phyloP scores from a whole-genome alignment of 2,329 filamentous ascomycete species.

The Didymella pinodella region DNA sequence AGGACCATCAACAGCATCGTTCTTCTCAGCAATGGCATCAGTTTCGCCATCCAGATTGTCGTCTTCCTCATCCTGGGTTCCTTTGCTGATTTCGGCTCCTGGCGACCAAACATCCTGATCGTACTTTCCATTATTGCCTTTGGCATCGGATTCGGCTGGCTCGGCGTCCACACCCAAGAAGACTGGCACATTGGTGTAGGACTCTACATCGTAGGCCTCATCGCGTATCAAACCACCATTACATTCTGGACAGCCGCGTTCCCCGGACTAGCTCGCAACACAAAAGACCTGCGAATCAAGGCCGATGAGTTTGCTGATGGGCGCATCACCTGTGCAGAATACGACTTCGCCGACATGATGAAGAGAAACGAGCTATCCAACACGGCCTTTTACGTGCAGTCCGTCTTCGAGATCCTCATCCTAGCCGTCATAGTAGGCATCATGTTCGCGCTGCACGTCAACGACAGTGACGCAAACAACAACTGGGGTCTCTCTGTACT shows the following conservation, averaged over 20 bases:
- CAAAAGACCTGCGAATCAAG: conserved; percentile 60
- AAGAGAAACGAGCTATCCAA: conserved; percentile 71
- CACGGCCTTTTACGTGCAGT: conserved; percentile 70
- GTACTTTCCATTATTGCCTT: conserved; percentile 60
- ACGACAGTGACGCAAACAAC: conserved; percentile 66
- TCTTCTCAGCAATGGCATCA: conserved; percentile 70
- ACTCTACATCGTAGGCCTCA: conserved; percentile 71
- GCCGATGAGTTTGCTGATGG: conserved; percentile 57
- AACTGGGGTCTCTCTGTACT: conserved; percentile 72
- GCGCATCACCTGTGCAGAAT: conserved; percentile 65
- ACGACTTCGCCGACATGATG: conserved; percentile 59
- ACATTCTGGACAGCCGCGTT: conserved; percentile 74
- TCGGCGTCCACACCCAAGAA: conserved; percentile 67
- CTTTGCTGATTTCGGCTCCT: conserved; percentile 70
- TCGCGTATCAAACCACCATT: conserved; percentile 71
- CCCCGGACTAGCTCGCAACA: conserved; percentile 65
- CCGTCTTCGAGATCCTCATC: conserved; percentile 64
- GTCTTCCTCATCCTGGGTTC: conserved; percentile 62
- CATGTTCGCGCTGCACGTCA: conserved; percentile 67
- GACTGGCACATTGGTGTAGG: conserved; percentile 69
- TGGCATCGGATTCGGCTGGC: conserved; percentile 70
- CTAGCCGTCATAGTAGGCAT: conserved; percentile 40
- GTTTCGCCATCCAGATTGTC: conserved; percentile 71
- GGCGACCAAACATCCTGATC: conserved; percentile 66
- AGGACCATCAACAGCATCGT: conserved; percentile 57